Base-by-base conservation (phyloP, 2,329 filamentous ascomycete species). In the Beauveria scarabaeidicola region DNA sequence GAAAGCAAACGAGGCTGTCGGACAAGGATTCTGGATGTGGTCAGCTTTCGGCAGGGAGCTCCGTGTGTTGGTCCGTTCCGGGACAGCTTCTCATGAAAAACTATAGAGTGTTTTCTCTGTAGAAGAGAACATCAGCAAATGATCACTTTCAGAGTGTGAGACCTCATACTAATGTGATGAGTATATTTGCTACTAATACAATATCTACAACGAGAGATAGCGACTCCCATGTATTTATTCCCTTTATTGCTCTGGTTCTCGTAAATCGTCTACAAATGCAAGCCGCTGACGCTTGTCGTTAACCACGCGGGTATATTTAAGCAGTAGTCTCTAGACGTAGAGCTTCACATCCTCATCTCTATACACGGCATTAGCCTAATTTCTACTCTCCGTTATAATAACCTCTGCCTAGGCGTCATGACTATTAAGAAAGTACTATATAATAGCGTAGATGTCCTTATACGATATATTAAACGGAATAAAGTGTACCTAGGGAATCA, bases 401-500 rank as follows among this genome's bases (percentile, higher is more conserved):
- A 69, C 72, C 62, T 73, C 71, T 1, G 81, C 82, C 25, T 51
- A 13, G 27, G 73, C 70, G 5, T 71, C 66, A 63, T 83, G 81
- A n/a, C 52, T 23, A 25, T 66, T 67, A 3, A 79, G 78, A 64
- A 86, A 84, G 65, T 82, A 43, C 6, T 43, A 6, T 17, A 43
- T 43, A 1, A 43, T 19, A 3, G n/a, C 41, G n/a, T 43, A 43
- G 9, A 86, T 64, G 43, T 86, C 84, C 58, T 78, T 71, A 62
- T 80, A 85, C 1, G 76, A 75, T 63, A 82, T 82, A 64, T 85
- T 81, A 69, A 87, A 76, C 5, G 84, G 84, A 0, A 83, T 78
- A 64, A 85, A 87, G 67, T 87, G 84, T 58, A 76, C 74, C 84
- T 84, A 88, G 0, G 82, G 77, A 13, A 84, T 72, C 0, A 87